Percentiles rank a stretch among this genome's conserved stretches.
Conservation (phyloP, 768 basidiomycete genomes). For the Amanita rubescens region DNA sequence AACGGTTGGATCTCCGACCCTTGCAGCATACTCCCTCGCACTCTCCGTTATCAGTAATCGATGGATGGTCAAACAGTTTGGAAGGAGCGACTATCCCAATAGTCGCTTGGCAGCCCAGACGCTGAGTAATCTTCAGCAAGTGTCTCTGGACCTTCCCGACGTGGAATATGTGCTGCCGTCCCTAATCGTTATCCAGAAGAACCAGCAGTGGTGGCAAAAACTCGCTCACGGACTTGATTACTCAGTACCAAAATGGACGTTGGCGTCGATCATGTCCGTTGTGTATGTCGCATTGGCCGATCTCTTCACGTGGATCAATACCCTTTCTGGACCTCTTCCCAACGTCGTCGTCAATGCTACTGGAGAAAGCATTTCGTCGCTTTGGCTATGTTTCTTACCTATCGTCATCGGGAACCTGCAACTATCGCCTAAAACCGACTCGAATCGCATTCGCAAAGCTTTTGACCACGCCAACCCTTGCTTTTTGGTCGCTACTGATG, state of each 20-base stretch:
- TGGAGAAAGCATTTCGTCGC: slow-evolving; percentile 30
- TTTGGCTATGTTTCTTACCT: slow-evolving; percentile 39
- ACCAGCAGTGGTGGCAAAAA: slow-evolving; percentile 35
- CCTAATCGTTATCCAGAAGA: slow-evolving; percentile 33
- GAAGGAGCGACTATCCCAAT: slow-evolving; percentile 24
- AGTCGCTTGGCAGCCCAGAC: slow-evolving; percentile 22
- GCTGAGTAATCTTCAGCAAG: slow-evolving; percentile 35
- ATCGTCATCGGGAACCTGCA: slow-evolving; percentile 37
- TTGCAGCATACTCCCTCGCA: slow-evolving; percentile 38
- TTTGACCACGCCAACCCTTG: slow-evolving; percentile 23
- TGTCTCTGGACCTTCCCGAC: slow-evolving; percentile 25
- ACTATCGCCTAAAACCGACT: slow-evolving; percentile 35
- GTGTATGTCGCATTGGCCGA: slow-evolving; percentile 40
- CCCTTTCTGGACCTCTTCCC: slow-evolving; percentile 18
- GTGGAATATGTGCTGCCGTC: slow-evolving; percentile 26
- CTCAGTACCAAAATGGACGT: slow-evolving; percentile 27
- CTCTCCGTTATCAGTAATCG: slow-evolving; percentile 36
- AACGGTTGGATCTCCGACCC: slow-evolving; percentile 35
- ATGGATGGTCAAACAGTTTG: slow-evolving; percentile 30
- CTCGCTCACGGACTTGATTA: slow-evolving; percentile 26
- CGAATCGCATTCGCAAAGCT: slow-evolving; percentile 21
- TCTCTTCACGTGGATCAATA: slow-evolving; percentile 29
- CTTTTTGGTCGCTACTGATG: slow-evolving; percentile 18
- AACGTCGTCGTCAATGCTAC: slow-evolving; percentile 17
- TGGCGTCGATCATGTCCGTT: slow-evolving; percentile 31